Conservation (phyloP, 2,329 filamentous ascomycete species). For the Xylaria sp. region DNA sequence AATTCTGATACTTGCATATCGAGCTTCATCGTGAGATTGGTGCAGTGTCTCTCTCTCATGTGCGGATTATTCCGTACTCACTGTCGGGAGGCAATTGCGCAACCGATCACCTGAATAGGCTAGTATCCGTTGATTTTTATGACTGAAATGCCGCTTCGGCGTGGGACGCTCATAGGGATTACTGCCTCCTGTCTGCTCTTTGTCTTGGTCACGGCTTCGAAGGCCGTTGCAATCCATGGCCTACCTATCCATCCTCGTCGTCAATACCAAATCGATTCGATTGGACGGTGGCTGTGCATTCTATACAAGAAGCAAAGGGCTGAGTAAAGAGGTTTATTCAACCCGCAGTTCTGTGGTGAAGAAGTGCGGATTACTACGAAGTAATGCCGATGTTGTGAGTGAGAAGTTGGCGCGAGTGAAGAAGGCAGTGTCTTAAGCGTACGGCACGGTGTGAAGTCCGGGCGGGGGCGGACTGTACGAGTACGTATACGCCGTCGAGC, state of each 20-base stretch:
- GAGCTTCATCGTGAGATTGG: neutral
- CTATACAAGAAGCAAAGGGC: neutral
- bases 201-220: neutral
- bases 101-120: constrained; percentile 3
- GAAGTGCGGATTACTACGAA: no score
- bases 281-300: neutral
- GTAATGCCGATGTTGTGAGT: no score
- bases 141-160: neutral
- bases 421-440: no score
- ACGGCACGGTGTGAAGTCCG: no score
- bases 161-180: neutral
- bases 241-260: neutral
- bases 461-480: neutral
- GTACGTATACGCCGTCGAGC: neutral
- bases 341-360: no score
- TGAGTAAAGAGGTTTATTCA: neutral
- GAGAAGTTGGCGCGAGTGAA: no score
- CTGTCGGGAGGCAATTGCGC: neutral
- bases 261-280: neutral
- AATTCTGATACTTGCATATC: neutral
- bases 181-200: neutral
- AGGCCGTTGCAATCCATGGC: neutral
- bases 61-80: neutral
- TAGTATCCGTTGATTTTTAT: neutral
- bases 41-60: neutral